Conservation (phyloP, 2,329 filamentous ascomycete species). For the Fusarium cicatricum region DNA sequence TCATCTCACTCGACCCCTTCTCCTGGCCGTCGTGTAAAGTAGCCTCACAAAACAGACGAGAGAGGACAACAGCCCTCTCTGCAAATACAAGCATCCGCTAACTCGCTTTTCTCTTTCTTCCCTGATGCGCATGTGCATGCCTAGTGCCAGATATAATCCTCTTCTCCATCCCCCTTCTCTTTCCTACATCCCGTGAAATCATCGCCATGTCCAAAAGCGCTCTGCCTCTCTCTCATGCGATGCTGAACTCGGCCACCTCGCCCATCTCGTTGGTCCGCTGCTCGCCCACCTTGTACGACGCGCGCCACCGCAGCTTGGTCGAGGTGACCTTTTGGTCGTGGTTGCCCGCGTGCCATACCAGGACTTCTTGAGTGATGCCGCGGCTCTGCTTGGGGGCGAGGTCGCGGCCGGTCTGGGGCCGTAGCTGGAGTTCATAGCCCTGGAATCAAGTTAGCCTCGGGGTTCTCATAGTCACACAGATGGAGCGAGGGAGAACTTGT, state of each 20-base stretch:
- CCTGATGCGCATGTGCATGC: slow-evolving; percentile 10
- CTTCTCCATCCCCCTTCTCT: neutral
- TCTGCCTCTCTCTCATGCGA: slow-evolving; percentile 61
- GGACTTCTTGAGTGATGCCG: slow-evolving; percentile 84
- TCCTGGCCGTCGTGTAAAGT: neutral
- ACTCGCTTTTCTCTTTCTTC: slow-evolving; percentile 30
- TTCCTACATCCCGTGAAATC: slow-evolving; percentile 2
- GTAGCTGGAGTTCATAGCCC: slow-evolving; percentile 82
- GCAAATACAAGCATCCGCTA: slow-evolving; percentile 25
- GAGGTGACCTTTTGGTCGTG: slow-evolving; percentile 71
- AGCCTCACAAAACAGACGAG: slow-evolving; percentile 2
- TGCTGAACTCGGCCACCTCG: slow-evolving; percentile 80
- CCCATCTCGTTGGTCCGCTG: slow-evolving; percentile 81
- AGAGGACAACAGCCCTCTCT: slow-evolving; percentile 15
- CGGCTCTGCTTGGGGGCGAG: slow-evolving; percentile 75
- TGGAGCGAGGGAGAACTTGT: neutral
- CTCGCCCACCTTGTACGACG: slow-evolving; percentile 76
- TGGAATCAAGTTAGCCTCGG: slow-evolving; percentile 47
- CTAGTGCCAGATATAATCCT: slow-evolving; percentile 1
- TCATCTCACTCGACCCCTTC: neutral
- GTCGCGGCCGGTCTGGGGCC: slow-evolving; percentile 83
- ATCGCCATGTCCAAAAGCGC: neutral
- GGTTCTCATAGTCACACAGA: neutral
- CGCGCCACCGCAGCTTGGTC: slow-evolving; percentile 92
- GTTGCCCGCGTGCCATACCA: slow-evolving; percentile 77